Evolutionary conservation across 179 eudicot genomes (phyloP).

Genomic region (Silene vulgaris): DNA sequence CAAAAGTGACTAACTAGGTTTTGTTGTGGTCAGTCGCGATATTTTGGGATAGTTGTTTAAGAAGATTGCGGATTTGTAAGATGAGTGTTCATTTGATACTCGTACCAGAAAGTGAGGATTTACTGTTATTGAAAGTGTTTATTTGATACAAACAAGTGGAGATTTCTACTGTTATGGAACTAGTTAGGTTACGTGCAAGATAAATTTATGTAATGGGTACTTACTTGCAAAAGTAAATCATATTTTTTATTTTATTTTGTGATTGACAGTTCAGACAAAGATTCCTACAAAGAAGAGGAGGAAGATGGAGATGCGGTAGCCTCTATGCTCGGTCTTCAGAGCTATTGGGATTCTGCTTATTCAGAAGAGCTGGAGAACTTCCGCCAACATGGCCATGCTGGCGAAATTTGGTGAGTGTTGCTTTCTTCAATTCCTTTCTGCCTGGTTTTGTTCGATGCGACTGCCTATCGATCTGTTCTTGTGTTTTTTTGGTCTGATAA

Average conservation of each 20-base stretch:
- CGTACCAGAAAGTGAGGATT: too few species aligned
- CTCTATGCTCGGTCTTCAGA: conserved; percentile 93
- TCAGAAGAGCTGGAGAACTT: conserved; percentile 82
- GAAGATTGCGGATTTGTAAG: neutral
- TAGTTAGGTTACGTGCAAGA: neutral
- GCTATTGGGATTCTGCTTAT: conserved; percentile 90
- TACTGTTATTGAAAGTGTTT: too few species aligned
- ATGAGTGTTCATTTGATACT: conserved; percentile 3
- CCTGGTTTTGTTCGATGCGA: neutral
- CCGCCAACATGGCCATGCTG: conserved; percentile 90
- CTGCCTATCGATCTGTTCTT: neutral
- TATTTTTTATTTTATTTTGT: neutral
- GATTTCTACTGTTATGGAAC: neutral
- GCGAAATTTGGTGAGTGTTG: conserved; percentile 83
- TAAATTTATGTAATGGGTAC: neutral
- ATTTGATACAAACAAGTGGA: neutral
- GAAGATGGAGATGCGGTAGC: conserved; percentile 64
- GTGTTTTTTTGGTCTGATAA: neutral
- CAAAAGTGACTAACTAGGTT: neutral
- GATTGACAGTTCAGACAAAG: conserved; percentile 72
- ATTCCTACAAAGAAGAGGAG: conserved; percentile 77
- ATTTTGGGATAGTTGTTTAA: neutral
- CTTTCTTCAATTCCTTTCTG: neutral
- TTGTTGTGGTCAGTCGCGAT: neutral
- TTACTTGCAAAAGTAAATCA: neutral